A percentile compares a stretch with the other conserved stretches of the same genome.
These are phyloP conservation scores for Talaromyces islandicus DNA, from an alignment of 2,329 filamentous ascomycete species.

Conservation along the genomic window DNA sequence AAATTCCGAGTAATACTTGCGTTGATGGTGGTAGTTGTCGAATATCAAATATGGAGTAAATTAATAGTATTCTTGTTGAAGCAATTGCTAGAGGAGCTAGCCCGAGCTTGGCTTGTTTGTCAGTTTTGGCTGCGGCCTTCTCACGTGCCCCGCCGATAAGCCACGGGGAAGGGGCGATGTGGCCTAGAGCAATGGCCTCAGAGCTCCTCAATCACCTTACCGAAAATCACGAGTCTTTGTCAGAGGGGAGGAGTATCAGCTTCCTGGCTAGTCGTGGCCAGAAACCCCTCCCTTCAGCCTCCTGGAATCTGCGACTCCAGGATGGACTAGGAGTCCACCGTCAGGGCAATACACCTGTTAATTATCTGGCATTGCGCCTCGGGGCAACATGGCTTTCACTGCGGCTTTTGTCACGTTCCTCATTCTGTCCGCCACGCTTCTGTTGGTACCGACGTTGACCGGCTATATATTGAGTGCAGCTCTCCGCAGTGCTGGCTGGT, in stretches of 20 bases:
- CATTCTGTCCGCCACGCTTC: slow-evolving; percentile 25
- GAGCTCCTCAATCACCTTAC: background rate
- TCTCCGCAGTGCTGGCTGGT: slow-evolving; percentile 51
- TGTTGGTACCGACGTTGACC: slow-evolving; percentile 29
- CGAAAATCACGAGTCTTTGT: background rate
- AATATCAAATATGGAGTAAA: background rate
- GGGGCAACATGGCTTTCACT: slow-evolving; percentile 26
- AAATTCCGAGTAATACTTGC: background rate
- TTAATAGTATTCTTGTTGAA: background rate
- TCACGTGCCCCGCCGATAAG: slow-evolving; percentile 11
- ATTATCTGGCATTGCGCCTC: background rate
- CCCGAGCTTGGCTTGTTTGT: slow-evolving; percentile 4
- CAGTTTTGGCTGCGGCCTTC: slow-evolving; percentile 1
- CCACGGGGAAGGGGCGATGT: slow-evolving; percentile 4
- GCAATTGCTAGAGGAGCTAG: background rate
- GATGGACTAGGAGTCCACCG: slow-evolving; percentile 4
- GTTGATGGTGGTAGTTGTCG: background rate
- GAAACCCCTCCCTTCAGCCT: background rate
- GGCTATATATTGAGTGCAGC: slow-evolving; percentile 26
- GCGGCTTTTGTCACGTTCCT: slow-evolving; percentile 26
- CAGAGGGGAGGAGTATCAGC: slow-evolving; percentile 4
- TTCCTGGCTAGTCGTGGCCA: background rate
- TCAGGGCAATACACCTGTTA: background rate
- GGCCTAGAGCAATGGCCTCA: background rate
- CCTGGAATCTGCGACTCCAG: background rate